Evolutionary conservation across 306 rosid species (phyloP), one percentile per base, ranked within the genome.

Genomic region (Hylodesmum podocarpum): DNA sequence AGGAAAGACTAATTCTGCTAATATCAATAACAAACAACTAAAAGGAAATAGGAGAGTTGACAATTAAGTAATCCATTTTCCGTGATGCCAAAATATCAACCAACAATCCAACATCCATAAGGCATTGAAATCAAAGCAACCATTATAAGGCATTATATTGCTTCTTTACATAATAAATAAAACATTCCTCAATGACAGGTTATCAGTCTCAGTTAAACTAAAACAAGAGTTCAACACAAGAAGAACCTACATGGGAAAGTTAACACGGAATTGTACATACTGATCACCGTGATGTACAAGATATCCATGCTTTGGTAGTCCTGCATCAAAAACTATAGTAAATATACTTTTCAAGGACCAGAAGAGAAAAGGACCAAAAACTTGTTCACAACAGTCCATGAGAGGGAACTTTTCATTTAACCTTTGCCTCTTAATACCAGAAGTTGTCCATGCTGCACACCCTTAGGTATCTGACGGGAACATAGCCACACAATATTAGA

Each of bases 381-480:
- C 33, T 67, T 53, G 25, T 50, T 43, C 39, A 77, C 71, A 81
- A 70, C n/a, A 61, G 67, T 44, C 49, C 36, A 27, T 43, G 66
- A 34, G 53, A 37, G 25, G 43, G 39, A 71, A 46, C 73, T 64
- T 51, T 69, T 74, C 63, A 21, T 29, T 53, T 49, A 78, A 84
- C 98, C 95, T 90, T 95, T 90, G 86, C 99, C 99, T 84, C 97
- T 89, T 80, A 95, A 82, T 50, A 76, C 80, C 75, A 88, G 77
- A 81, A 86, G 94, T 76, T 92, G 97, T 73, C 99, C 97, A 39
- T 89, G 96, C 76, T 95, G 99, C 87, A 88, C 96, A 51, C 97
- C 94, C 82, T 88, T 90, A 12, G 99, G 97, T 86, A 95, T 88
- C 99, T 95, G 88, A 72, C 70, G 67, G 70, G 70, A 80, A 62